Evolutionary conservation across 2,329 filamentous ascomycete species (phyloP).

Genomic region (Lachnellula cervina): DNA sequence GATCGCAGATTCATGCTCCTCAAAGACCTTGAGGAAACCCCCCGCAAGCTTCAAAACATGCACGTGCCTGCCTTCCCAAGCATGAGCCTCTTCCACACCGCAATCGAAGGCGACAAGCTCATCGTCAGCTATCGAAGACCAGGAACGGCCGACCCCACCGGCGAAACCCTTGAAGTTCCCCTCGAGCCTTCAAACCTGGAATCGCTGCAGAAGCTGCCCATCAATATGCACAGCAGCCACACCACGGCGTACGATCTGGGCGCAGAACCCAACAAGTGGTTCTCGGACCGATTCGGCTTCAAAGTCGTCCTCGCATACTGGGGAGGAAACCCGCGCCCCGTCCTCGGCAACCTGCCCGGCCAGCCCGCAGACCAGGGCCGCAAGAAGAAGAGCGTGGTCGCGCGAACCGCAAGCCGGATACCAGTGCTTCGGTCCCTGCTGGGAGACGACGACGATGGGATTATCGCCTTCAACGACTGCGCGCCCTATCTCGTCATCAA

Average conservation of each 20-base stretch:
- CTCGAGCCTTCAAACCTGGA: slow-evolving; percentile 45
- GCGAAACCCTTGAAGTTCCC: slow-evolving; percentile 47
- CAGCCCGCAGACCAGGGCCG: slow-evolving; percentile 16
- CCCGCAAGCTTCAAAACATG: slow-evolving; percentile 48
- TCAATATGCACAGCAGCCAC: slow-evolving; percentile 56
- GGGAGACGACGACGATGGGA: slow-evolving; percentile 33
- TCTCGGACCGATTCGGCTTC: slow-evolving; percentile 61
- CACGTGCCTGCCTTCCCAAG: slow-evolving; percentile 53
- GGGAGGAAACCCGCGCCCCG: slow-evolving; percentile 52
- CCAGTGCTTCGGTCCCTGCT: slow-evolving; percentile 19
- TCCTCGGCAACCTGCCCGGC: slow-evolving; percentile 47
- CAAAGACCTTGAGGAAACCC: slow-evolving; percentile 39
- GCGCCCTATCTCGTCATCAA: slow-evolving; percentile 72
- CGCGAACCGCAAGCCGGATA: slow-evolving; percentile 14
- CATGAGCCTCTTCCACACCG: slow-evolving; percentile 60
- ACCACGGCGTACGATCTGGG: slow-evolving; percentile 61
- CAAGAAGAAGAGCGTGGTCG: slow-evolving; percentile 6
- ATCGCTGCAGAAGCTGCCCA: slow-evolving; percentile 42
- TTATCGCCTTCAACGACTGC: slow-evolving; percentile 67
- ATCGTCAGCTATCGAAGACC: slow-evolving; percentile 37
- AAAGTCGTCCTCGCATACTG: slow-evolving; percentile 59
- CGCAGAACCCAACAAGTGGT: slow-evolving; percentile 56
- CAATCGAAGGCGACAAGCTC: slow-evolving; percentile 41
- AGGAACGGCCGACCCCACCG: not conserved
- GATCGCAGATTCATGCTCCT: slow-evolving; percentile 70